Evolutionary conservation across 768 basidiomycete genomes (phyloP).

Genomic region (Agaricus subrufescens): DNA sequence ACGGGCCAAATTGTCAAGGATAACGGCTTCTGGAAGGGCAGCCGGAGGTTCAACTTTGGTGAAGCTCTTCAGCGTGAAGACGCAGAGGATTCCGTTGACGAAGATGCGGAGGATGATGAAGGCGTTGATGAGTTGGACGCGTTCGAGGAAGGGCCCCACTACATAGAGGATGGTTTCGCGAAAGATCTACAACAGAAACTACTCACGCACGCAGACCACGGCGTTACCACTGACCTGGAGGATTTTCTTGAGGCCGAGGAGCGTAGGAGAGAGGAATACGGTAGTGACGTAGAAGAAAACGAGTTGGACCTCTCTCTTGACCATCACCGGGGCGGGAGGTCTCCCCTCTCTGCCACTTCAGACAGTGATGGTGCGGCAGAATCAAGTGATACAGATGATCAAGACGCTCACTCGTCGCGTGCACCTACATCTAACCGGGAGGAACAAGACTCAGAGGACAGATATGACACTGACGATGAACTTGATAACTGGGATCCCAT

Average conservation of each 20-base stretch:
- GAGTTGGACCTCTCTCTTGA: slow-evolving; percentile 12
- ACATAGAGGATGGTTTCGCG: slow-evolving; percentile 25
- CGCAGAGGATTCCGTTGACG: slow-evolving; percentile 38
- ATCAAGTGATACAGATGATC: slow-evolving; percentile 7
- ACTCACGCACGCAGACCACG: slow-evolving; percentile 15
- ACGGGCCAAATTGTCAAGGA: slow-evolving; percentile 62
- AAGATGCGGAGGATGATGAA: slow-evolving; percentile 48
- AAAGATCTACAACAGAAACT: slow-evolving; percentile 19
- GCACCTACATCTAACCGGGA: slow-evolving; percentile 3
- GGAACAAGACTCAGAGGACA: slow-evolving; percentile 16
- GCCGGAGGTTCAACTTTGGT: slow-evolving; percentile 45
- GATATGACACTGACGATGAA: slow-evolving; percentile 35
- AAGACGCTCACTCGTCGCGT: not conserved
- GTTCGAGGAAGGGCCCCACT: slow-evolving; percentile 31
- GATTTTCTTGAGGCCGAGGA: slow-evolving; percentile 67
- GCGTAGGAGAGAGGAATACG: slow-evolving; percentile 42
- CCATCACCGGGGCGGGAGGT: slow-evolving; percentile 13
- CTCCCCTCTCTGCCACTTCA: not conserved
- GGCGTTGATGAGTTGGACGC: slow-evolving; percentile 58
- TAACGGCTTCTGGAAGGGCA: slow-evolving; percentile 57
- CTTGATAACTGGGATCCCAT: slow-evolving; percentile 31
- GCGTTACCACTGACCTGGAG: slow-evolving; percentile 55
- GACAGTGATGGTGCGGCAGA: slow-evolving; percentile 7
- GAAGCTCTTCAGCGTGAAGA: slow-evolving; percentile 38
- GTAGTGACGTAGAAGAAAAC: slow-evolving; percentile 41